Evolutionary conservation across 306 rosid species (phyloP).

Genomic region (Corylus avellana): DNA sequence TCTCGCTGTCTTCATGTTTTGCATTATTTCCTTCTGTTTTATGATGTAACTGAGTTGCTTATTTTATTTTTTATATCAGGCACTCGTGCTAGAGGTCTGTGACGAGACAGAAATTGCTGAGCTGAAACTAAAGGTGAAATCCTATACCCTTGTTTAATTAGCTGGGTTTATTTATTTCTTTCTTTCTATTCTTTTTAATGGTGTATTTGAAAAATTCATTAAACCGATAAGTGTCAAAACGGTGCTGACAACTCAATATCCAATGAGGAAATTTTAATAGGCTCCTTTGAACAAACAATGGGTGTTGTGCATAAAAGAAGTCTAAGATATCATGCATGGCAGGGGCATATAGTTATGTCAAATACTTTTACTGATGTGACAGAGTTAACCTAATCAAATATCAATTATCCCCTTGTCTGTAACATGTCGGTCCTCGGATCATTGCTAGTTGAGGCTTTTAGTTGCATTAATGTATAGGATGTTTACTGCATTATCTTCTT

Average conservation of each 20-base stretch:
- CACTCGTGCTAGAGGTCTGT: conserved; percentile 89
- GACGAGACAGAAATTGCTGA: conserved; percentile 98
- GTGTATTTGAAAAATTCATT: conserved; percentile 17
- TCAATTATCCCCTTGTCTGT: neutral
- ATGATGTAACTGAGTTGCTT: conserved; percentile 19
- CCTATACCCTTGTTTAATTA: conserved; percentile 30
- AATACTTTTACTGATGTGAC: neutral
- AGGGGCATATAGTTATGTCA: neutral
- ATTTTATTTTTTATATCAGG: conserved; percentile 50
- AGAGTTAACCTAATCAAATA: neutral
- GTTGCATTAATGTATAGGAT: neutral
- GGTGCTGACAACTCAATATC: neutral
- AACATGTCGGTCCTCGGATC: neutral
- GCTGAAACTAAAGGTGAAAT: conserved; percentile 87
- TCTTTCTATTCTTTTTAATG: neutral
- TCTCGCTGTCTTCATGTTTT: conserved; percentile 22
- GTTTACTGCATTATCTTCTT: conserved; percentile 7
- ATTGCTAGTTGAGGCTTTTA: neutral
- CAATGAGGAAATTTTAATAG: neutral
- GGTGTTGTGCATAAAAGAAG: neutral
- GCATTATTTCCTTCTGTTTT: conserved; percentile 29
- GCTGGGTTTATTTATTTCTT: neutral
- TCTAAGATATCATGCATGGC: neutral
- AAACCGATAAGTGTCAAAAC: neutral
- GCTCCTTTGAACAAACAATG: neutral